Evolutionary conservation across 2,329 filamentous ascomycete genomes (phyloP), one percentile per base, ranked within the genome.

Genomic region (Cercospora zeina): DNA sequence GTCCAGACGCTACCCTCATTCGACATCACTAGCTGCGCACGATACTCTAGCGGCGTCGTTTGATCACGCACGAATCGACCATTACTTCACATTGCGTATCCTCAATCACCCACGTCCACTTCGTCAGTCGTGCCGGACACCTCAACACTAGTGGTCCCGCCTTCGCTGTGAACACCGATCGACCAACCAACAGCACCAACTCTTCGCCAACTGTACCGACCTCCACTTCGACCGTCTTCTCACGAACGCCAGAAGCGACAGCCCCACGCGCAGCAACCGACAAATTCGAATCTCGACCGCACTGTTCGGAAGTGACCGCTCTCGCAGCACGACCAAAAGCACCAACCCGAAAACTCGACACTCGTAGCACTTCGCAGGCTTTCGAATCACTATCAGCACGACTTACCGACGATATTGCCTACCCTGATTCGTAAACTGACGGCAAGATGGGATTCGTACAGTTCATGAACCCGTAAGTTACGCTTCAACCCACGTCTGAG

Each of bases 401-500:
- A 16, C 39, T 45, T 16, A 21, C 21, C 21, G 39, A 45, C 39
- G 39, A 45, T 4, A 27, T 16, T 11, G 21, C 19, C 11, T 14
- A 45, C 21, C 39, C 7, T 30, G 19, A 30, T 21, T n/a, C 30
- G 50, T 13, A 31, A 8, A 36, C 16, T 9, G 19, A 7, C 21
- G 24, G 13, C 53, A 55, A 55, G 31, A 55, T 55, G 53, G 53
- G 53, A 16, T n/a, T 55, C n/a, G 16, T 16, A 27, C 6, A 14
- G 16, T 45, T 47, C 36, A 31, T 54, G 31, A 60, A 54, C 34
- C 49, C 58, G 58, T 60, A 60, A 31, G 58, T 54, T 42, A 6
- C n/a, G 16, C 7, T 27, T 36, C n/a, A 13, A 30, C 24, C 21
- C 24, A 21, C 4, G 19, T 10, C 19, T 24, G 39, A 45, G 39